These are phyloP conservation scores for Mycena alexandri DNA, from an alignment of 768 basidiomycete species.

Conservation along the genomic window DNA sequence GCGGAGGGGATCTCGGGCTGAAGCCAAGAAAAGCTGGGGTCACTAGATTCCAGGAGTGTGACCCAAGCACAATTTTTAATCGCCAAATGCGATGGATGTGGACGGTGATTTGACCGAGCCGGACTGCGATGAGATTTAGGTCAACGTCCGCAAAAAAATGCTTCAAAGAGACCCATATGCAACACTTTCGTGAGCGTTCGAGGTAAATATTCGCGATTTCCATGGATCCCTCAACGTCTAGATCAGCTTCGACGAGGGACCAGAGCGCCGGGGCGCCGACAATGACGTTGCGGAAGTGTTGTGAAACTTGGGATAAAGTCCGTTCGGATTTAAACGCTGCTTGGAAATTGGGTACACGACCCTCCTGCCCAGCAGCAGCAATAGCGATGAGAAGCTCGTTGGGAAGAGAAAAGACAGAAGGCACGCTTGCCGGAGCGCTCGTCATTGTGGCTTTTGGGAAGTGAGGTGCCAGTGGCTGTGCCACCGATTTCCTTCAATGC, in stretches of 20 bases:
- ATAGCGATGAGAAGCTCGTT: conserved; percentile 11
- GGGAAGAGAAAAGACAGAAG: background rate
- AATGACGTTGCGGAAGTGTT: conserved; percentile 1
- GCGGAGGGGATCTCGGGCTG: background rate
- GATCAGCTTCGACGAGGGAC: background rate
- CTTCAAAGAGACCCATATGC: background rate
- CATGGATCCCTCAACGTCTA: background rate
- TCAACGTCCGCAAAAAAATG: too few species aligned
- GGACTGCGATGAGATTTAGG: background rate
- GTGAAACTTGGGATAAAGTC: conserved; percentile 8
- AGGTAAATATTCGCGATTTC: conserved; percentile 10
- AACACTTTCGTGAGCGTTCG: conserved; percentile 6
- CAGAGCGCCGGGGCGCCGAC: conserved; percentile 1
- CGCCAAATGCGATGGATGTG: background rate
- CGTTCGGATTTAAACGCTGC: background rate
- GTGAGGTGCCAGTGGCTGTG: too few species aligned
- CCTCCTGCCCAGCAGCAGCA: conserved; percentile 1
- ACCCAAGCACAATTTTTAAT: background rate
- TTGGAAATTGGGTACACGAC: background rate
- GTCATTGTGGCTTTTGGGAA: background rate
- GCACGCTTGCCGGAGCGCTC: too few species aligned
- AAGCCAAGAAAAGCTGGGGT: background rate
- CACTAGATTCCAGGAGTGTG: too few species aligned
- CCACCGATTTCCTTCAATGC: too few species aligned
- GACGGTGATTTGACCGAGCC: background rate